phyloP scores from a whole-genome alignment of 257 asterid genomes.

The Penstemon barbatus region DNA sequence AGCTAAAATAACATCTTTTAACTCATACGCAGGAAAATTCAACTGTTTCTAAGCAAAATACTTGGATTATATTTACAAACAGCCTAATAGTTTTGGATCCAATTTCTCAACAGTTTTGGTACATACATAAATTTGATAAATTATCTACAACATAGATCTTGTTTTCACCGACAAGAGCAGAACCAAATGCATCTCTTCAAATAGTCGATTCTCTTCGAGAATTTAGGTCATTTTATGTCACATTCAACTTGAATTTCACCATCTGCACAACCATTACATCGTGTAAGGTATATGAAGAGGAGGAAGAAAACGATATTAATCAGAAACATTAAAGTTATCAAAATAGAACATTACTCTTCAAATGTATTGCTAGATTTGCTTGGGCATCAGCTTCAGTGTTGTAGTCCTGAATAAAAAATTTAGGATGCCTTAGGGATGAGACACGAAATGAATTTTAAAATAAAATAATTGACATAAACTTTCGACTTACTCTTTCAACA shows the following conservation, averaged over 20 bases:
- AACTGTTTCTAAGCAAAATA: too few species aligned
- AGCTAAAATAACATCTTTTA: too few species aligned
- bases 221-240: conserved; percentile 41
- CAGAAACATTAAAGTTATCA: conserved; percentile 15
- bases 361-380: conserved; percentile 79
- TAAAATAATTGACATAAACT: background rate
- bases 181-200: conserved; percentile 22
- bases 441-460: background rate
- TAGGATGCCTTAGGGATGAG: conserved; percentile 2
- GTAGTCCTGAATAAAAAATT: conserved; percentile 48
- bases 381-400: conserved; percentile 93
- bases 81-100: conserved; percentile 15
- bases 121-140: conserved; percentile 25
- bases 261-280: conserved; percentile 44
- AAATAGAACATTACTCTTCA: conserved; percentile 46
- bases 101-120: conserved; percentile 28
- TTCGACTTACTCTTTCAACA: conserved; percentile 66
- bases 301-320: background rate
- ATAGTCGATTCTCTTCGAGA: conserved; percentile 9
- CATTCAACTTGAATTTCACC: conserved; percentile 81
- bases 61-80: conserved; percentile 13
- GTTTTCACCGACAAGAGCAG: conserved; percentile 17
- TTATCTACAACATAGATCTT: conserved; percentile 36
- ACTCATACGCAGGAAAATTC: too few species aligned
- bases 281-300: conserved; percentile 1